Conservation (phyloP, 2,329 filamentous ascomycete species). For the Trichoderma citrinoviride region DNA sequence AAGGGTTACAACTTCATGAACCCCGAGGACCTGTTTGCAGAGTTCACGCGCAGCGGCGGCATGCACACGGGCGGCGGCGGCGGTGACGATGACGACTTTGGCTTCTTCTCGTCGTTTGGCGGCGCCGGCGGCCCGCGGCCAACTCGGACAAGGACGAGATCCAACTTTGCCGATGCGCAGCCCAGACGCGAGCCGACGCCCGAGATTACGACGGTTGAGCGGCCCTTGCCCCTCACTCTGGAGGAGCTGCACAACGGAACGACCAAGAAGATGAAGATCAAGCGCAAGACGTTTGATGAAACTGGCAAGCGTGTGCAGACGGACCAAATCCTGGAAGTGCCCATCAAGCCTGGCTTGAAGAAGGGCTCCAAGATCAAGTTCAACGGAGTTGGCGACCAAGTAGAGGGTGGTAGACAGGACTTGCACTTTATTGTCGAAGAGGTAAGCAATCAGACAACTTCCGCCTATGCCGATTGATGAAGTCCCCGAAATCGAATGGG, state of each 20-base stretch:
- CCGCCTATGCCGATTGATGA: too few species aligned
- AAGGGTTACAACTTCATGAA: conserved; percentile 78
- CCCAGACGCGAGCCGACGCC: conserved; percentile 53
- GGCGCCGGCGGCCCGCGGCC: conserved; percentile 34
- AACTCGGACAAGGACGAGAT: conserved; percentile 45
- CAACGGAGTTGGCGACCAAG: conserved; percentile 94
- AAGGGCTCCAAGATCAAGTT: conserved; percentile 99
- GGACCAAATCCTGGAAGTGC: conserved; percentile 89
- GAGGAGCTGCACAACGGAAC: conserved; percentile 86
- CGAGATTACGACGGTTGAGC: conserved; percentile 88
- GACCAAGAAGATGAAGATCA: conserved; percentile 98
- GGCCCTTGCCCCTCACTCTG: conserved; percentile 72
- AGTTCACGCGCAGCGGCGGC: conserved; percentile 66
- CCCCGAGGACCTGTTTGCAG: conserved; percentile 78
- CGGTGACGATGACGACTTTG: conserved; percentile 46
- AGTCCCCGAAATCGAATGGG: too few species aligned
- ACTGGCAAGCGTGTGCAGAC: conserved; percentile 80
- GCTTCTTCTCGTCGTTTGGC: conserved; percentile 53
- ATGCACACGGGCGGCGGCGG: conserved; percentile 36
- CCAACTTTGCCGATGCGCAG: conserved; percentile 37
- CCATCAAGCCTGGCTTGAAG: conserved; percentile 93
- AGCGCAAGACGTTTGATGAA: conserved; percentile 89
- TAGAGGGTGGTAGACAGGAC: conserved; percentile 93
- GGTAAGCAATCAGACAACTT: conserved; percentile 52
- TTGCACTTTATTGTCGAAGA: conserved; percentile 92